Conservation (phyloP, 2,329 filamentous ascomycete genomes). For the Xylaria arbuscula region DNA sequence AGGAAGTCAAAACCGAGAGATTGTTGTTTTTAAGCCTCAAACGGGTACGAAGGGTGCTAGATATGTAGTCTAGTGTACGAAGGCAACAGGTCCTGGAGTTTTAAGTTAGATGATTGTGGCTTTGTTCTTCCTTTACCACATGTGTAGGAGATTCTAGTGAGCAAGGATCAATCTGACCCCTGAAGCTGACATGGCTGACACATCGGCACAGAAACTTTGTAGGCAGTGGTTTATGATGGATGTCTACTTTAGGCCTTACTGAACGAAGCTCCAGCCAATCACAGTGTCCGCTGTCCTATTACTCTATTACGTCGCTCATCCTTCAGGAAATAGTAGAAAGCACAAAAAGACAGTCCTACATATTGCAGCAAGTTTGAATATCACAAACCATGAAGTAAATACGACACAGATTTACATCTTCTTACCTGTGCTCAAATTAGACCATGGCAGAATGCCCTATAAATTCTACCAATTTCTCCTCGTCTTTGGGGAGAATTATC, state of each 20-base stretch:
- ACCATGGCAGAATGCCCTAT: neutral
- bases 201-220: neutral
- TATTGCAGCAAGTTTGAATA: neutral
- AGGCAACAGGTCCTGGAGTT: neutral
- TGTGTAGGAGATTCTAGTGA: neutral
- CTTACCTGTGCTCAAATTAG: neutral
- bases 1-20: neutral
- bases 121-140: neutral
- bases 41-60: neutral
- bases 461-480: neutral
- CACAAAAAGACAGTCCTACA: neutral
- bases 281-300: neutral
- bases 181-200: neutral
- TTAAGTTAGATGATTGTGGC: neutral
- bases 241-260: neutral
- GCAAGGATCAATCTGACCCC: neutral
- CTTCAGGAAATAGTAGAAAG: neutral
- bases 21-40: neutral
- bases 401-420: neutral
- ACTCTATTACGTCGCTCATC: neutral
- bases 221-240: neutral
- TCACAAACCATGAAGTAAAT: neutral
- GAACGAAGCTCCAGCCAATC: neutral
- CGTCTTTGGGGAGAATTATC: neutral
- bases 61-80: constrained; percentile 2